Percentiles rank a stretch among this genome's conserved stretches.
Conservation (phyloP, 2,329 filamentous ascomycete genomes). For the Thermothelomyces thermophilus region DNA sequence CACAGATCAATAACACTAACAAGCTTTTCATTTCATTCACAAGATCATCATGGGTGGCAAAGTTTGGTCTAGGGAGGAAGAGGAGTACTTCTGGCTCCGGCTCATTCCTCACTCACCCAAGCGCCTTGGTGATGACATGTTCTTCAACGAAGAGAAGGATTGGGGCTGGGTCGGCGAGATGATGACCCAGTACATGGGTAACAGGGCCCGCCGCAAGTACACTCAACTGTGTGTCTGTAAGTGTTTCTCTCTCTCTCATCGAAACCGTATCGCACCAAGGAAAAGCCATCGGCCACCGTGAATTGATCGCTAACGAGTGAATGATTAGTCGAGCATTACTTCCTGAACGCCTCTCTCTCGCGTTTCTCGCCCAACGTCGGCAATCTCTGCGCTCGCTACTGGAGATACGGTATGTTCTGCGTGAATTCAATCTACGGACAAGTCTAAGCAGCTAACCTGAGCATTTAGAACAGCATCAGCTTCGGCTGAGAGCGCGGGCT, state of each 20-base stretch:
- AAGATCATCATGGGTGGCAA: slow-evolving; percentile 41
- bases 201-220: slow-evolving; percentile 24
- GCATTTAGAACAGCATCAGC: not conserved
- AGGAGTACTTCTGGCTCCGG: slow-evolving; percentile 41
- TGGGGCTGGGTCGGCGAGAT: slow-evolving; percentile 22
- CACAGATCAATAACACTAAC: not conserved
- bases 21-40: not conserved
- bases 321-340: slow-evolving; percentile 33
- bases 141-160: slow-evolving; percentile 11
- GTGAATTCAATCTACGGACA: not conserved
- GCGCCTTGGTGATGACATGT: slow-evolving; percentile 16
- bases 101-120: slow-evolving; percentile 28
- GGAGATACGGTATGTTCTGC: slow-evolving; percentile 2
- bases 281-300: too few relatives aligned
- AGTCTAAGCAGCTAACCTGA: not conserved
- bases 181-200: slow-evolving; percentile 23
- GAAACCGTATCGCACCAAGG: too few relatives aligned
- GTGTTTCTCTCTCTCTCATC: slow-evolving; percentile 15
- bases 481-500: not conserved
- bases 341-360: slow-evolving; percentile 26
- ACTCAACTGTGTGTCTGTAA: slow-evolving; percentile 27
- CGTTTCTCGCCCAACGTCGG: slow-evolving; percentile 23
- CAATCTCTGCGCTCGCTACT: slow-evolving; percentile 1
- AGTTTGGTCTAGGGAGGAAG: slow-evolving; percentile 43
- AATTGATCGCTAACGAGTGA: too few relatives aligned